Base-by-base conservation (phyloP, 2,329 filamentous ascomycete species). In the Aspergillus sp. region DNA sequence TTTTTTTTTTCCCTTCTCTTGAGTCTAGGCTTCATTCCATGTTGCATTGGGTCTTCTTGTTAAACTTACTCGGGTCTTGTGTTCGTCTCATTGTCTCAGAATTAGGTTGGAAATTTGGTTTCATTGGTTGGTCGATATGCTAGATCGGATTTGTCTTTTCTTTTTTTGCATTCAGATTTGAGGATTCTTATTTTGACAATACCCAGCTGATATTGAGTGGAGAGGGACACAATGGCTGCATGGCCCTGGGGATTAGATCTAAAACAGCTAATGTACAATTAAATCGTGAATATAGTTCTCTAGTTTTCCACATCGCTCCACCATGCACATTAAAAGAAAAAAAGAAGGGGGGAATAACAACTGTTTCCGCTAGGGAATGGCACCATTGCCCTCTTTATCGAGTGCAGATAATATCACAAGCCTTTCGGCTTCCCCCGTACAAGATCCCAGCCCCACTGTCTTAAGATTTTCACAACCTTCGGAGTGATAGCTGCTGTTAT, bases 371-470 rank as follows among this genome's bases (percentile, higher is more conserved):
- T 19, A 19, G 19, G 19, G 19, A 4, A 19, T 2, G 2, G 19
- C 2, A 2, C 2, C 19, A 2, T 2, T 19, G 19, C 19, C 4
- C 19, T 19, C 19, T 19, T 19, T 19, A 19, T 19, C 19, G 19
- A 19, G 19, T 19, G 19, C 19, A 19, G 19, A 19, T 19, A 19
- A 19, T 19, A 19, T 19, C 19, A 19, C 19, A 5, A 34, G 26
- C 12, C n/a, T 34, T 66, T 70, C 2, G 68, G 66, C 53, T 73
- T 80, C 56, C 82, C 77, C 74, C 89, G 95, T 40, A 91, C 91
- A 61, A 98, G 93, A 62, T 97, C 82, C 85, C 88, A 97, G 5
- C 93, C 93, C 89, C 91, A 95, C 9, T 81, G 78, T 51, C 91
- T 77, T 27, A 98, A 73, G 9, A 83, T 80, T 69, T 89, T 94